Evolutionary conservation across 805 yeast genomes (phyloP).

Genomic region (Metschnikowia peoriensis): DNA sequence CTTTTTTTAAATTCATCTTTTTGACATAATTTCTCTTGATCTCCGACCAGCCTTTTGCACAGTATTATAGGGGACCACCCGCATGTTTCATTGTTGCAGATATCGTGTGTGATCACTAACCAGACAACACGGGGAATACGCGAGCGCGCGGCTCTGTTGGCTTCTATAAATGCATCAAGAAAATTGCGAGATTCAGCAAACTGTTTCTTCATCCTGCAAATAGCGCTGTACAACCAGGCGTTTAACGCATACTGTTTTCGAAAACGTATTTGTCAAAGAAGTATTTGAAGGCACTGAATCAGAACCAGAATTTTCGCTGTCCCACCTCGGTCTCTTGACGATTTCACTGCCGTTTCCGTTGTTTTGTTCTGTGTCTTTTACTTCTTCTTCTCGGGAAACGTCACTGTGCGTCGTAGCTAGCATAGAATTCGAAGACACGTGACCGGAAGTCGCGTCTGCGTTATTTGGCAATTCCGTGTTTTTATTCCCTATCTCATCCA

Average conservation of each 20-base stretch:
- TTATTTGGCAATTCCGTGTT: too few species aligned
- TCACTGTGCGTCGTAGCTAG: not conserved
- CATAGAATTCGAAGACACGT: too few species aligned
- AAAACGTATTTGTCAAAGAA: not conserved
- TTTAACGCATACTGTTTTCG: not conserved
- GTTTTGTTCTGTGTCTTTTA: not conserved
- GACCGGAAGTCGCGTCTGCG: too few species aligned
- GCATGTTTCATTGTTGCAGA: not conserved
- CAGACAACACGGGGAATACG: not conserved
- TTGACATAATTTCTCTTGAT: too few species aligned
- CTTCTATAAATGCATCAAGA: not conserved
- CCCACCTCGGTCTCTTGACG: constrained; percentile 8
- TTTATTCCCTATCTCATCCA: too few species aligned
- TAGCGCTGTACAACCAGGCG: constrained; percentile 5
- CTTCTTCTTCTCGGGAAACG: not conserved
- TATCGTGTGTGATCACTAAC: not conserved
- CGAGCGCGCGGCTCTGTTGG: not conserved
- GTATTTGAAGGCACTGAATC: not conserved
- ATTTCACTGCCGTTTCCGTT: not conserved
- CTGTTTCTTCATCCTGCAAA: constrained; percentile 7
- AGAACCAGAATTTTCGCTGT: not conserved
- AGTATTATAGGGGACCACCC: too few species aligned
- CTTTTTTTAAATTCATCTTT: too few species aligned
- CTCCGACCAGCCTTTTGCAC: too few species aligned
- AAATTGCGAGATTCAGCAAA: not conserved